Conservation (phyloP, 768 basidiomycete genomes). For the Cantharellus anzutake region DNA sequence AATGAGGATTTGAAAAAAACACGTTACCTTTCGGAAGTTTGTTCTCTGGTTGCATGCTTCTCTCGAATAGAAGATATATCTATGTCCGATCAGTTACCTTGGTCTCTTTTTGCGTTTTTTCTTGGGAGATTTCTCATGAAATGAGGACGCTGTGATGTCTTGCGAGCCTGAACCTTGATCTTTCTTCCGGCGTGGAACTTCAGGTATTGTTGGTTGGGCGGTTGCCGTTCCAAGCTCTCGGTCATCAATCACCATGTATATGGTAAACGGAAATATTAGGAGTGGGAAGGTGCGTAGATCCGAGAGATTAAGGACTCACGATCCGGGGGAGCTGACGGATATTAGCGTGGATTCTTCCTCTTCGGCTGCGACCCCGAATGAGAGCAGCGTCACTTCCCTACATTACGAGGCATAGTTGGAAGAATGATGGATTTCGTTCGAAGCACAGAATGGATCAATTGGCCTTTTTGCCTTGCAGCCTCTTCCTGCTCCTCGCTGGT, state of each 20-base stretch:
- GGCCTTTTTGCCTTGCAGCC: conserved; percentile 64
- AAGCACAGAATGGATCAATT: conserved; percentile 11
- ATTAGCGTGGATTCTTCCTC: conserved; percentile 33
- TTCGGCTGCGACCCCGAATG: conserved; percentile 65
- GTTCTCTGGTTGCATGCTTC: conserved; percentile 46
- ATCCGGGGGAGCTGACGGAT: conserved; percentile 71
- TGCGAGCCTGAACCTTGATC: conserved; percentile 5
- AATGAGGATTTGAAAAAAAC: background rate
- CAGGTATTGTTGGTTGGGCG: background rate
- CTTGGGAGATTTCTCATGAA: conserved; percentile 16
- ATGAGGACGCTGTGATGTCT: conserved; percentile 4
- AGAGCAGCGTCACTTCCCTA: conserved; percentile 78
- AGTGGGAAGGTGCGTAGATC: background rate
- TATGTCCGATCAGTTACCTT: conserved; percentile 11
- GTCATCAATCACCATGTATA: conserved; percentile 19
- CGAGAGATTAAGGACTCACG: conserved; percentile 27
- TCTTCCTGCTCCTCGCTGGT: conserved; percentile 71
- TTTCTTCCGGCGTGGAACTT: background rate
- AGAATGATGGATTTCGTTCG: background rate
- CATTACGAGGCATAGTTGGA: background rate
- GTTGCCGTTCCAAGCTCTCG: conserved; percentile 12
- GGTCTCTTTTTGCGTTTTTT: background rate
- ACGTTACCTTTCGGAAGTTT: conserved; percentile 37
- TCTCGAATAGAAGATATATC: conserved; percentile 60
- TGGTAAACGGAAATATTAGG: background rate